Evolutionary conservation across 2,329 filamentous ascomycete genomes (phyloP), one percentile per base, ranked within the genome.

Genomic region (Scedosporium dehoogii): DNA sequence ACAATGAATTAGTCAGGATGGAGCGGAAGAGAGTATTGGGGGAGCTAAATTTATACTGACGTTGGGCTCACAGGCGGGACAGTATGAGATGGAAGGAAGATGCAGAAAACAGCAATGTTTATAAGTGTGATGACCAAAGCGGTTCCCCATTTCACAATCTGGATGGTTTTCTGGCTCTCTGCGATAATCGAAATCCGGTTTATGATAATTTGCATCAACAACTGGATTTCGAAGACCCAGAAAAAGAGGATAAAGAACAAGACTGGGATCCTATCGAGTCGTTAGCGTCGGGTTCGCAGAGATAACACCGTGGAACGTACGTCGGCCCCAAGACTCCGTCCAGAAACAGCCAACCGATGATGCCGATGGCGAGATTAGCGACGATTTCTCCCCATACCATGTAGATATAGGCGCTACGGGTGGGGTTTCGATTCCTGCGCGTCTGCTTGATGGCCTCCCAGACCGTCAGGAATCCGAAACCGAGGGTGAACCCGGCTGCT

Each of bases 181-280:
- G 51, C 51, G 12, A 55, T 55, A 46, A 84, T 74, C 0, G 76
- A 73, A 23, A 82, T 78, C 61, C 81, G 76, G 66, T 83, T 83
- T 68, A 82, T 78, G 65, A 83, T 81, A 57, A 84, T 83, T 65
- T 83, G 80, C 71, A 82, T 75, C 1, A 83, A 66, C 1, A 81
- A 70, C 64, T 83, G 81, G 14, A 82, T 75, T 63, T 80, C 71
- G 27, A 79, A 73, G 0, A 75, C 72, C 76, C 78, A 79, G 64
- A 78, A 64, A 62, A 74, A 66, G 0, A 75, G 64, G 42, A 76
- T 71, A 38, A 74, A 74, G 63, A 76, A 74, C 4, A 75, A 63
- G 0, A 74, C 67, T 0, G 71, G 70, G 1, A 74, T 62, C 1
- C 73, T 74, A 27, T 25, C 14, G 25, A 27, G 25, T 27, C 5